Conservation (phyloP, 2,329 filamentous ascomycete species). For the Rutstroemia sp. region DNA sequence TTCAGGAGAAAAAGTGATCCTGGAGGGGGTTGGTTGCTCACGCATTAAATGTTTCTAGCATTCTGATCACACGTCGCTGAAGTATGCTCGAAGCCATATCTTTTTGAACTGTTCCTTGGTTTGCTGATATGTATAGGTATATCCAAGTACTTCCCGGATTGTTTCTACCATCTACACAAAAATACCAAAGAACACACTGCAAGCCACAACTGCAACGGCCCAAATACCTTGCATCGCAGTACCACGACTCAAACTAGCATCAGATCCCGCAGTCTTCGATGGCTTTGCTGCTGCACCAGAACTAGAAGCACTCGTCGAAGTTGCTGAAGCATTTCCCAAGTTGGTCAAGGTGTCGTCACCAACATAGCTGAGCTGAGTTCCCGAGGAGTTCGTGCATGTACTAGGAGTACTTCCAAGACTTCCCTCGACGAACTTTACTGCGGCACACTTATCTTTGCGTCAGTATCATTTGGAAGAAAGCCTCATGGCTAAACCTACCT, state of each 20-base stretch:
- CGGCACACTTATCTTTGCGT: neutral
- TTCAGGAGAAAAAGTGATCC: too few relatives aligned
- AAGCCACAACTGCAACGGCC: neutral
- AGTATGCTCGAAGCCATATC: too few relatives aligned
- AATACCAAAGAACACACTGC: neutral
- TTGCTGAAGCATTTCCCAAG: neutral
- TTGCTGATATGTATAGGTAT: too few relatives aligned
- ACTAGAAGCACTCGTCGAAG: neutral
- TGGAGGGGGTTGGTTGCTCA: too few relatives aligned
- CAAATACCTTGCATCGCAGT: neutral
- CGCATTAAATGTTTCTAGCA: too few relatives aligned
- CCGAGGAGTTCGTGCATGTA: conserved; percentile 9
- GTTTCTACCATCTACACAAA: neutral
- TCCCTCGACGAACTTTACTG: neutral
- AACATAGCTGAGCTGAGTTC: neutral
- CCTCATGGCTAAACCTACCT: neutral
- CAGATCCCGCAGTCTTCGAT: neutral
- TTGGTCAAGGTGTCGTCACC: neutral
- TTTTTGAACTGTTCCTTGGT: too few relatives aligned
- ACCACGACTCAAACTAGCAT: neutral
- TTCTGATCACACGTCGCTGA: too few relatives aligned
- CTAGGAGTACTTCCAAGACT: neutral
- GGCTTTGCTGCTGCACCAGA: neutral
- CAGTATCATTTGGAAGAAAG: too few relatives aligned
- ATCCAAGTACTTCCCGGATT: too few relatives aligned